Percentiles rank a stretch among this genome's conserved stretches.
Conservation (phyloP, 1,284 basidiomycete species). For the Inonotus hispidus region DNA sequence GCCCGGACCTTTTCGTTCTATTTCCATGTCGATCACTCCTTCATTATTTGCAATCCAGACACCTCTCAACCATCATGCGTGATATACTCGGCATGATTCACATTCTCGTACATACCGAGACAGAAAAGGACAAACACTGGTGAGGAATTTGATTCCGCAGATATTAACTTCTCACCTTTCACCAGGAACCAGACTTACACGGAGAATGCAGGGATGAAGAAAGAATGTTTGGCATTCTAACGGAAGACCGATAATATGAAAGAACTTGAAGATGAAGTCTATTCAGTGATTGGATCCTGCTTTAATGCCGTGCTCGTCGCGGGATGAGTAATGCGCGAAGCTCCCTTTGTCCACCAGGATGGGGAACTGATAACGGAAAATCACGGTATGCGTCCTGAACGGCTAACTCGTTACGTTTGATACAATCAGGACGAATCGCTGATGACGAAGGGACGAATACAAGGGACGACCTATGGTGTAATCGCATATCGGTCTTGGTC, state of each 20-base stretch:
- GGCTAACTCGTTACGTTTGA: not conserved
- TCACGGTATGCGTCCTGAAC: not conserved
- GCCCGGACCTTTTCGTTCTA: not conserved
- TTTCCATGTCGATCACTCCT: not conserved
- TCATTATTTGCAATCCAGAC: not conserved
- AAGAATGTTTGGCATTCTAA: not conserved
- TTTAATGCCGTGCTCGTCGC: not conserved
- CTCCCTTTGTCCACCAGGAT: not conserved
- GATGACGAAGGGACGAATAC: not conserved
- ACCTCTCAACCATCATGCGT: not conserved
- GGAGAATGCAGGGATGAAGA: not conserved
- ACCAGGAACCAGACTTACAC: not conserved
- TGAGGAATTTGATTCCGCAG: not conserved
- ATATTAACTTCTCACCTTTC: not conserved
- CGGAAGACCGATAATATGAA: not conserved
- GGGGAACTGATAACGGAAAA: not conserved
- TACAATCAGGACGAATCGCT: not conserved
- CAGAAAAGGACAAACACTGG: not conserved
- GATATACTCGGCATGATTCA: not conserved
- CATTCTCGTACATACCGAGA: not conserved
- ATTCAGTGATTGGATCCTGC: not conserved
- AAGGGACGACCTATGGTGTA: too few species aligned
- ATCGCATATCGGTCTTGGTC: too few species aligned
- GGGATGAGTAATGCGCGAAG: not conserved
- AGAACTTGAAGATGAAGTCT: not conserved